Evolutionary conservation across 805 yeast species (phyloP).

Genomic region (Babjeviella inositovora): DNA sequence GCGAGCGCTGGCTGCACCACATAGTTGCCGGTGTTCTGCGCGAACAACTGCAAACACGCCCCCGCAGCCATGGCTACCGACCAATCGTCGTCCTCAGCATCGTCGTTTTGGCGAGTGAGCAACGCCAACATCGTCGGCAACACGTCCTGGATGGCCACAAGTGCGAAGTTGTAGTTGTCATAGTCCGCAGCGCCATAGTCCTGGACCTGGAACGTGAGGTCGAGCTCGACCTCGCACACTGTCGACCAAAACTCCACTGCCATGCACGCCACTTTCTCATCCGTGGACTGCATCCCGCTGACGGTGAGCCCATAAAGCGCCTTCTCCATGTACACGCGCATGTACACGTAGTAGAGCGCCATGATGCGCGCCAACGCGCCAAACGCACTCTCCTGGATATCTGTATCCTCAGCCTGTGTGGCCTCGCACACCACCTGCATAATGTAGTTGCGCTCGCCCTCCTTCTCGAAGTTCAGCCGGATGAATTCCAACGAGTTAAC

Average conservation of each 20-base stretch:
- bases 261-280: conserved; percentile 89
- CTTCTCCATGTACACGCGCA: conserved; percentile 95
- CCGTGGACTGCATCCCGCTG: conserved; percentile 73
- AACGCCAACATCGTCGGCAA: conserved; percentile 73
- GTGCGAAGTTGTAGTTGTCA: conserved; percentile 65
- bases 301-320: conserved; percentile 86
- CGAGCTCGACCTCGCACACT: conserved; percentile 96
- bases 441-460: conserved; percentile 89
- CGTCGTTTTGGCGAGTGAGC: conserved; percentile 81
- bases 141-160: conserved; percentile 69
- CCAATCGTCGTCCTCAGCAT: conserved; percentile 94
- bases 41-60: conserved; percentile 87
- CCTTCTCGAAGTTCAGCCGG: conserved; percentile 74
- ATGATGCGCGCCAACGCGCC: conserved; percentile 90
- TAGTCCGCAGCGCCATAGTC: conserved; percentile 35
- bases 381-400: conserved; percentile 85
- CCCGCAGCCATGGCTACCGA: conserved; percentile 98
- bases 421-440: conserved; percentile 99
- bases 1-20: conserved; percentile 74
- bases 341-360: conserved; percentile 74
- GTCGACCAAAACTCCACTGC: conserved; percentile 98
- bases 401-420: conserved; percentile 74
- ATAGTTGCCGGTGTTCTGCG: conserved; percentile 75
- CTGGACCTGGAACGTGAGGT: conserved; percentile 51
- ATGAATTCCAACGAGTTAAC: conserved; percentile 86